These are phyloP conservation scores for Arachis stenosperma DNA, from an alignment of 306 rosid species.

Conservation along the genomic window DNA sequence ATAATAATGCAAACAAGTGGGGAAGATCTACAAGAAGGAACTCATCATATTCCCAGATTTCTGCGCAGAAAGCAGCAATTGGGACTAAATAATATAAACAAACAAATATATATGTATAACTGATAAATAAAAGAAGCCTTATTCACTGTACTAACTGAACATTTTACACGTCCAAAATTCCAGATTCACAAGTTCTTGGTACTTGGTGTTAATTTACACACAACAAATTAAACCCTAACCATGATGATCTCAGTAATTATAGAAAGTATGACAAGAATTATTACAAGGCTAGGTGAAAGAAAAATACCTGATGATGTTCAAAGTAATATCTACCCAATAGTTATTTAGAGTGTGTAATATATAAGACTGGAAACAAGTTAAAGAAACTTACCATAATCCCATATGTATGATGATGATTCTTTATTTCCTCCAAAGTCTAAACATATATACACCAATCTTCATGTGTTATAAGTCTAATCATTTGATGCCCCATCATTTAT, in stretches of 20 bases:
- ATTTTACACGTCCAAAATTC: not conserved
- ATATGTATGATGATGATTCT: conserved; percentile 8
- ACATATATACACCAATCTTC: conserved; percentile 5
- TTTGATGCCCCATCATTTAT: conserved; percentile 52
- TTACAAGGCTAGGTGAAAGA: not conserved
- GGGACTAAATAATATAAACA: not conserved
- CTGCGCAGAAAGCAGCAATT: conserved; percentile 1
- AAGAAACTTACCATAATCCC: conserved; percentile 2
- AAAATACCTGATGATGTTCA: conserved; percentile 3
- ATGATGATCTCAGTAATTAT: conserved; percentile 6
- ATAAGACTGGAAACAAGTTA: conserved; percentile 24
- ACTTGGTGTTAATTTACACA: conserved; percentile 2
- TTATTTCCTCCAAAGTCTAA: not conserved
- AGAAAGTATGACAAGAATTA: not conserved
- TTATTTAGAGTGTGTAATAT: not conserved
- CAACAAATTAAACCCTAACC: conserved; percentile 43
- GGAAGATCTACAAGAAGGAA: not conserved
- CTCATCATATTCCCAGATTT: not conserved
- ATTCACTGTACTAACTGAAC: conserved; percentile 14
- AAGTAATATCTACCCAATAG: conserved; percentile 16
- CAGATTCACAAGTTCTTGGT: conserved; percentile 24
- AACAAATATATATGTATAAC: not conserved
- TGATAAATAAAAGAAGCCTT: conserved; percentile 30
- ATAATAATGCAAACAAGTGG: not conserved
- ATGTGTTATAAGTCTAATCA: conserved; percentile 43